phyloP scores from a whole-genome alignment of 1,284 basidiomycete genomes.

The Sanghuangporus sanghuang region DNA sequence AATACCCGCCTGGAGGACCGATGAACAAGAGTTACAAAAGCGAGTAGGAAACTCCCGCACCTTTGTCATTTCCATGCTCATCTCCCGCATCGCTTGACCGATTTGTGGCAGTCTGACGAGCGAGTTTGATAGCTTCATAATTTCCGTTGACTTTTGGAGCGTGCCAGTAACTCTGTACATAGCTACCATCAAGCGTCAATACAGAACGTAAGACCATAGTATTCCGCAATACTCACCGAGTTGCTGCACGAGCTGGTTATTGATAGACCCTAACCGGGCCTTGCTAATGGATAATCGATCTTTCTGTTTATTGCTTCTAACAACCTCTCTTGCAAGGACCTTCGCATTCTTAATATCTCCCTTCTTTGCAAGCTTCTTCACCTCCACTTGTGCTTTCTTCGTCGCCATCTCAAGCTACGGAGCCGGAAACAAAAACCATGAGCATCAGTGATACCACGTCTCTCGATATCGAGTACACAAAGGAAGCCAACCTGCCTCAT shows the following conservation, averaged over 20 bases:
- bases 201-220: slow-evolving; percentile 4
- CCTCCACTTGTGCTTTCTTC: slow-evolving; percentile 73
- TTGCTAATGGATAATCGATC: slow-evolving; percentile 90
- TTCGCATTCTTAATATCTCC: slow-evolving; percentile 92
- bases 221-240: slow-evolving; percentile 59
- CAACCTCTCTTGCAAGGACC: slow-evolving; percentile 91
- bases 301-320: slow-evolving; percentile 92
- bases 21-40: neutral
- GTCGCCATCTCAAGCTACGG: slow-evolving; percentile 78
- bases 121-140: slow-evolving; percentile 96
- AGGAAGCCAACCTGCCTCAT: slow-evolving; percentile 77
- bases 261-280: slow-evolving; percentile 88
- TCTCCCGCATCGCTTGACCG: slow-evolving; percentile 89
- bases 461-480: neutral
- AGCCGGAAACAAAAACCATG: neutral
- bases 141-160: slow-evolving; percentile 96
- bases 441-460: neutral
- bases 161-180: slow-evolving; percentile 97
- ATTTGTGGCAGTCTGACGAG: slow-evolving; percentile 92
- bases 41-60: slow-evolving; percentile 33
- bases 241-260: slow-evolving; percentile 89
- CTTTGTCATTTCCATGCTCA: slow-evolving; percentile 99
- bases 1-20: slow-evolving; percentile 68
- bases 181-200: slow-evolving; percentile 43
- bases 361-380: slow-evolving; percentile 89